Base-by-base conservation (phyloP, 306 rosid species). In the Arachis stenosperma region DNA sequence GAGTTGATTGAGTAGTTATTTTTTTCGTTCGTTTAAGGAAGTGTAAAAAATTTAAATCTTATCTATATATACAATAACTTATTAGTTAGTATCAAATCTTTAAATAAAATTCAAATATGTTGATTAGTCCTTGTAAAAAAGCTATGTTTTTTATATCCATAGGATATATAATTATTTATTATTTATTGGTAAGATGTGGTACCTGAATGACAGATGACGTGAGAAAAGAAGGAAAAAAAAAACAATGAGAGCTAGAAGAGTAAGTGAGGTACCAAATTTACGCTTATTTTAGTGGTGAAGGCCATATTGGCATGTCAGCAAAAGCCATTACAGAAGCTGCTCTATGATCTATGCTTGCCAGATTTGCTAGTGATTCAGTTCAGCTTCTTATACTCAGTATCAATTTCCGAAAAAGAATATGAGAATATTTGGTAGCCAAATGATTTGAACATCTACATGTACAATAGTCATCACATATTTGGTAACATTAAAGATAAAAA, bases 331-430 rank as follows among this genome's bases (percentile, higher is more conserved):
- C 22, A 44, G 52, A 12, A 33, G 54, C 11, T 42, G 14, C n/a
- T 69, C 22, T 51, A 44, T 59, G 39, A 48, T 48, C 17, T 54
- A 57, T 57, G 13, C 44, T 55, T 8, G 12, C 3, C 37, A 51
- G 22, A 36, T 69, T 78, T 65, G 59, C 69, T 44, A 74, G 41
- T 75, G 72, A 65, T 39, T 46, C 60, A 78, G 58, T 75, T 74
- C 12, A 58, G n/a, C 54, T 61, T 8, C 40, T 77, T 67, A 11
- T 15, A 50, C 12, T 36, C 22, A 55, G 43, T 61, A 8, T 62
- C 48, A 42, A 66, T 30, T 73, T 42, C 58, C 50, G 29, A 65
- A 48, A 48, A 48, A 12, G 6, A 3, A 48, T 27, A 40, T 13
- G 39, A 14, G 14, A 44, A 46, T 22, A 6, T 46, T 48, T 55